Evolutionary conservation across 192 early-diverging fungal species (phyloP), one percentile per base, ranked within the genome.

Genomic region (Backusella liffmaniae): DNA sequence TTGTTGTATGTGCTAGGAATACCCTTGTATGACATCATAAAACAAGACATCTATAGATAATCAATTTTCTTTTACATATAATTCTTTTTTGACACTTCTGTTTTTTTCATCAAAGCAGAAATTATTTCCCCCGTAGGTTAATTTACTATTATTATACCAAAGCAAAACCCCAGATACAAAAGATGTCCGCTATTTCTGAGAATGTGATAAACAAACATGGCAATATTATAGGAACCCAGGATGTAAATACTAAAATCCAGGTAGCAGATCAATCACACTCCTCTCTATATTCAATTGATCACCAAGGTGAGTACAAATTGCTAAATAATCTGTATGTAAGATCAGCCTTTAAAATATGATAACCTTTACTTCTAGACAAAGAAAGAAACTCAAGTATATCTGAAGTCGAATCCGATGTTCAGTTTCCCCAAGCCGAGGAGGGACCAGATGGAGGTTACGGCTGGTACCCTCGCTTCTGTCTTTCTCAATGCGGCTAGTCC

Each of bases 11-110:
- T 99, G 81, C 92, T 95, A 12, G 98, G 96, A 71, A 96, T 86
- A 8, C 96, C 98, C 87, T 99, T 99, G 86, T 95, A 90, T 3
- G 96, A 94, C 98, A 99, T 99, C 90, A 99, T 91, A 80, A 99
- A 98, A 6, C 96, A 96, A 62, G 93, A 80, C 93, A 97, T 91
- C 80, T 91, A 80, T 36, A 62, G 23, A 62, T 62, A 62, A 29
- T 29, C 26, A 21, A 53, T 53, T 21, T n/a, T 51, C 16, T n/a
- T n/a, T n/a, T 49, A n/a, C 46, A 21, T n/a, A 49, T n/a, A 49
- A n/a, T 5, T 6, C n/a, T 18, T 18, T 49, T 18, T 49, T 49
- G 46, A 49, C 46, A 49, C 16, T 49, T 49, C 4, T 49, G 46
- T n/a, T n/a, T 18, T 7, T 49, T n/a, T 49, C 46, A 44, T 44